phyloP scores from a whole-genome alignment of 1,139 yeast genomes.

The Yamadazyma songkhlaensis region DNA sequence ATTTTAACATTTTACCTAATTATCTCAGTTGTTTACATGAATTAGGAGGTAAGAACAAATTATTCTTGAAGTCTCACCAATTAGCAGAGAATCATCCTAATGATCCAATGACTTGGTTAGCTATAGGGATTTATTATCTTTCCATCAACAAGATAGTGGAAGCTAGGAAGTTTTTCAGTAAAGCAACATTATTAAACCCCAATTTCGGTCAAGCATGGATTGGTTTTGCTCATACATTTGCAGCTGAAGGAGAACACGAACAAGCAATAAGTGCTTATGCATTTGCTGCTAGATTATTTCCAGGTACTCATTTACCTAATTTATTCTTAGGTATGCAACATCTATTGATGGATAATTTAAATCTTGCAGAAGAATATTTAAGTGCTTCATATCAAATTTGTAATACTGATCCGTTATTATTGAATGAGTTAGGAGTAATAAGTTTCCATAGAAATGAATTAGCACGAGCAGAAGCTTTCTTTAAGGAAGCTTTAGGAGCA shows the following conservation, averaged over 20 bases:
- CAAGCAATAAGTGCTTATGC: constrained; percentile 98
- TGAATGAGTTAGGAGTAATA: constrained; percentile 92
- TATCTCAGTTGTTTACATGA: constrained; percentile 87
- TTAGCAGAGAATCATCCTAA: constrained; percentile 84
- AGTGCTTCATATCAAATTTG: constrained; percentile 74
- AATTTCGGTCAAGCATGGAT: constrained; percentile 97
- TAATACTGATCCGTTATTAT: constrained; percentile 76
- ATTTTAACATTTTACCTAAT: constrained; percentile 71
- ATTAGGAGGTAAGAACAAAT: constrained; percentile 74
- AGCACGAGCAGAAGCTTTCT: constrained; percentile 64
- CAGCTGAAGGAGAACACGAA: constrained; percentile 97
- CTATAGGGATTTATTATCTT: constrained; percentile 88
- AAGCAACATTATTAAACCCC: constrained; percentile 86
- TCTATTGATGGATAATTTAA: constrained; percentile 77
- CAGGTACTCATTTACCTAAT: constrained; percentile 91
- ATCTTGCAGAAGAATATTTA: constrained; percentile 84
- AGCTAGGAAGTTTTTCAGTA: constrained; percentile 84
- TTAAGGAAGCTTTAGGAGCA: constrained; percentile 70
- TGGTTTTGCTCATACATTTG: constrained; percentile 97
- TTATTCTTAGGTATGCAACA: constrained; percentile 96
- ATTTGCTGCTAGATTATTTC: constrained; percentile 89
- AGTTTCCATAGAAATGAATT: constrained; percentile 74
- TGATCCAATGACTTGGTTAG: constrained; percentile 84
- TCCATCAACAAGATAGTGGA: constrained; percentile 72
- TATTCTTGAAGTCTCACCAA: constrained; percentile 80